Percentiles rank a stretch among this genome's conserved stretches.
These are phyloP conservation scores for Exophiala dermatitidis DNA, from an alignment of 2,329 filamentous ascomycete genomes.

Conservation along the genomic window DNA sequence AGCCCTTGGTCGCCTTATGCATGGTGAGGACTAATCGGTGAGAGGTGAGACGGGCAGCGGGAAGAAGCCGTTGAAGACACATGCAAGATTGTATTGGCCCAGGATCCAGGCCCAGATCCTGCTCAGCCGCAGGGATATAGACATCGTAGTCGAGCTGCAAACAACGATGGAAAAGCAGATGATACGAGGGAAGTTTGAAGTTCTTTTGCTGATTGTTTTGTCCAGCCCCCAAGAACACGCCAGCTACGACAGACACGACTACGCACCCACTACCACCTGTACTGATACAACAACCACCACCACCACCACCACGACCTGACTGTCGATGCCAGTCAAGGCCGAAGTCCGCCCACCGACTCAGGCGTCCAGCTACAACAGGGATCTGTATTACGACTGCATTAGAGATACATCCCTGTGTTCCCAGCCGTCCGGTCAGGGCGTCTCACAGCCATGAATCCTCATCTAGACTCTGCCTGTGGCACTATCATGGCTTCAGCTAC, in stretches of 20 bases:
- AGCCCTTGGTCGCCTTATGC: constrained; percentile 9
- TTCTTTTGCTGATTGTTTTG: not conserved
- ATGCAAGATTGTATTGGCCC: not conserved
- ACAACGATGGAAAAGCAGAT: not conserved
- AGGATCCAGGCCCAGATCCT: not conserved
- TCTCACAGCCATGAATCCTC: not conserved
- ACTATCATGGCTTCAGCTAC: not conserved
- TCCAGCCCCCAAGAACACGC: not conserved
- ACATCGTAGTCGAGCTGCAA: too few species aligned
- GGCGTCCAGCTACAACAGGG: not conserved
- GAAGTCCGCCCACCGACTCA: not conserved
- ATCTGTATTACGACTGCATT: not conserved
- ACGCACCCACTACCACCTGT: not conserved
- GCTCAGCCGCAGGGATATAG: not conserved
- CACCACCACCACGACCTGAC: too few species aligned
- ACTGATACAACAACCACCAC: too few species aligned
- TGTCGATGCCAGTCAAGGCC: too few species aligned
- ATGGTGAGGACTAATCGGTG: constrained; percentile 6
- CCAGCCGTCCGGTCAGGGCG: not conserved
- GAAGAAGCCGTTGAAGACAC: not conserved
- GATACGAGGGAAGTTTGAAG: not conserved
- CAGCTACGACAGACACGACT: too few species aligned
- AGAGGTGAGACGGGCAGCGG: not conserved
- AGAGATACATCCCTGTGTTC: not conserved
- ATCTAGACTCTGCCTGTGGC: not conserved